Evolutionary conservation across 805 yeast species (phyloP), one percentile per base, ranked within the genome.

Genomic region (Candida maltosa): DNA sequence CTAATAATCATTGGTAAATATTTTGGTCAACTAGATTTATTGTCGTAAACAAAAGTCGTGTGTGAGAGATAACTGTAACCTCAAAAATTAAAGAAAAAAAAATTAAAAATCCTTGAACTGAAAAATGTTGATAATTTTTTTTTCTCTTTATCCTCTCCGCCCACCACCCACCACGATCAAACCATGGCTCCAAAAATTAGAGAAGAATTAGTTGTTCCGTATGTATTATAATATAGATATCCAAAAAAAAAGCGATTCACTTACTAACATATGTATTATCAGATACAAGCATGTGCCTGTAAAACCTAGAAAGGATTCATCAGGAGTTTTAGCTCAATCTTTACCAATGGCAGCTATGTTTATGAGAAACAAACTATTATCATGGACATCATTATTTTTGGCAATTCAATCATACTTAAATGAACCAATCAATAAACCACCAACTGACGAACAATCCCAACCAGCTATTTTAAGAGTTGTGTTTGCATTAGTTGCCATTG

Each of bases 281-380:
- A 62, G 68, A n/a, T 74, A 73, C 60, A 51, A 51, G 35, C 80
- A 75, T 48, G 51, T 53, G n/a, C 69, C 75, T 33, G 72, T 76
- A 25, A 70, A 70, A 44, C 62, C 70, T 17, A 61, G 74, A 20
- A 47, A 62, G n/a, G 70, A 70, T 40, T 62, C 71, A 6, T 52
- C 72, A 1, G 63, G 69, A 8, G 62, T 73, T 56, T 60, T 75
- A 30, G 57, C 75, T 27, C 83, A 74, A 54, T 65, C 80, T 12
- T 70, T 78, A 60, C 83, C 84, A 21, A 75, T 78, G 80, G 80
- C 80, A 3, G 83, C 83, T 31, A 76, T 78, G 78, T 78, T 78
- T 56, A 66, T 78, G 74, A 73, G 69, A 47, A 75, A 75, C 53
- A 76, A 73, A 49, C 56, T 76, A 42, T 54, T 76, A 46, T 64